Percentiles rank a stretch among this genome's conserved stretches.
These are phyloP conservation scores for Phanerodontia chrysosporium DNA, from an alignment of 768 basidiomycete species.

Conservation along the genomic window DNA sequence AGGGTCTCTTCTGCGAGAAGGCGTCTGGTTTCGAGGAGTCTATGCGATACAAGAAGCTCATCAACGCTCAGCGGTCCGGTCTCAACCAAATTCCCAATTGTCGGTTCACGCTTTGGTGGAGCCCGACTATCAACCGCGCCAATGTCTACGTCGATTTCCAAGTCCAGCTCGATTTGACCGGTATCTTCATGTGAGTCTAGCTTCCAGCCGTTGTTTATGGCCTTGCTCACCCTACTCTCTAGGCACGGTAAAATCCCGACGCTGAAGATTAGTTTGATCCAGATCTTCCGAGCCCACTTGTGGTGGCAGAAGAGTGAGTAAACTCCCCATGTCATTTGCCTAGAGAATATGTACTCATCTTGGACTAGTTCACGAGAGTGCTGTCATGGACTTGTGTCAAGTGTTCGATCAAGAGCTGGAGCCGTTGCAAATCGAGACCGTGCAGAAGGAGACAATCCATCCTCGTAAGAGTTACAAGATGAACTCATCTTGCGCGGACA, in stretches of 20 bases:
- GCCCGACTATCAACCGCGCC: slow-evolving; percentile 97
- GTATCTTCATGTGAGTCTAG: slow-evolving; percentile 76
- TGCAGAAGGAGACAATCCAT: slow-evolving; percentile 99
- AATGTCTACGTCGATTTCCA: slow-evolving; percentile 99
- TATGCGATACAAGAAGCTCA: slow-evolving; percentile 94
- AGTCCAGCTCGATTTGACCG: slow-evolving; percentile 96
- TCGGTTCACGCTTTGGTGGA: slow-evolving; percentile 99
- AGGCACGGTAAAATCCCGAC: slow-evolving; percentile 98
- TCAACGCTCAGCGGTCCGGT: slow-evolving; percentile 98
- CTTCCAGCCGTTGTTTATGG: neutral
- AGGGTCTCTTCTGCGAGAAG: slow-evolving; percentile 98
- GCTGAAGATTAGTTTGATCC: slow-evolving; percentile 97
- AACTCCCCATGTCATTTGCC: slow-evolving; percentile 19
- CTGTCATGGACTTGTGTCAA: slow-evolving; percentile 96
- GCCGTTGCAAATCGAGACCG: slow-evolving; percentile 96
- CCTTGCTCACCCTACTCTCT: slow-evolving; percentile 10
- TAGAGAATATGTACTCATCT: slow-evolving; percentile 3
- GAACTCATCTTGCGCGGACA: slow-evolving; percentile 99
- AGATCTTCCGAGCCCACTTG: slow-evolving; percentile 99
- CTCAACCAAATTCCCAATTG: slow-evolving; percentile 97
- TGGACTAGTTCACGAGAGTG: slow-evolving; percentile 75
- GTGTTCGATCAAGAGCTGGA: slow-evolving; percentile 99
- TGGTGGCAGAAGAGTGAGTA: slow-evolving; percentile 97
- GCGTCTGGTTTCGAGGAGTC: slow-evolving; percentile 96
- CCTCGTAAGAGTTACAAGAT: slow-evolving; percentile 99